Base-by-base conservation (phyloP, 805 yeast genomes). In the Metschnikowia matae region DNA sequence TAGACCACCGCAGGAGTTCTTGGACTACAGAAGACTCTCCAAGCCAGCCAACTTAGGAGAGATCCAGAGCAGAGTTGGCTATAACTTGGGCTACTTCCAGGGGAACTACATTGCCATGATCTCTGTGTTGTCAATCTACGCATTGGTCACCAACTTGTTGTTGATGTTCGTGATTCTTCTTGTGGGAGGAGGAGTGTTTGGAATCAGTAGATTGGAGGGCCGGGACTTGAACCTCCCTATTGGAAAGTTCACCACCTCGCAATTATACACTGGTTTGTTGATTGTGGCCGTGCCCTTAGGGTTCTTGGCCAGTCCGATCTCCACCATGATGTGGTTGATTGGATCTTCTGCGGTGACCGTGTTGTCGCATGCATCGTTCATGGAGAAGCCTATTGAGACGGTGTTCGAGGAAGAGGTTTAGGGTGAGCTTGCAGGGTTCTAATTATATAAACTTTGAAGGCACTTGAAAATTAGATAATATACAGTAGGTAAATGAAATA, bases 371-470 rank as follows among this genome's bases (percentile, higher is more conserved):
- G 99, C 97, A 42, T 76, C 91, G 3, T 74, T 92, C 55, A 77
- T 94, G 81, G 98, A 94, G 65, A 94, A 92, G 71, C 99, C 99
- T 18, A 84, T 91, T 53, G 98, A 94, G 72, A 84, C 92, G 36
- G 91, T 92, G 17, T 94, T 92, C 64, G 94, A 90, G 64, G 97
- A 89, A 65, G 89, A 86, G 57, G 78, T 73, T 36, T 73, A 63
- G 38, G n/a, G 34, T 21, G 15, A 8, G 17, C 40, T 15, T 36
- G 17, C 23, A n/a, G 42, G 23, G 23, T 49, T 32, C 18, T 40
- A 40, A 29, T 37, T 37, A 23, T 32, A 23, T 20, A 46, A 21
- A 36, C 32, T 31, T 37, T 44, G 37, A 17, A 29, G 21, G 47
- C 26, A 18, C 31, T 39, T 15, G n/a, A 18, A 26, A 37, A 42